These are phyloP conservation scores for Ophiostoma triangulosporum DNA, from an alignment of 2,329 filamentous ascomycete species.

Conservation along the genomic window DNA sequence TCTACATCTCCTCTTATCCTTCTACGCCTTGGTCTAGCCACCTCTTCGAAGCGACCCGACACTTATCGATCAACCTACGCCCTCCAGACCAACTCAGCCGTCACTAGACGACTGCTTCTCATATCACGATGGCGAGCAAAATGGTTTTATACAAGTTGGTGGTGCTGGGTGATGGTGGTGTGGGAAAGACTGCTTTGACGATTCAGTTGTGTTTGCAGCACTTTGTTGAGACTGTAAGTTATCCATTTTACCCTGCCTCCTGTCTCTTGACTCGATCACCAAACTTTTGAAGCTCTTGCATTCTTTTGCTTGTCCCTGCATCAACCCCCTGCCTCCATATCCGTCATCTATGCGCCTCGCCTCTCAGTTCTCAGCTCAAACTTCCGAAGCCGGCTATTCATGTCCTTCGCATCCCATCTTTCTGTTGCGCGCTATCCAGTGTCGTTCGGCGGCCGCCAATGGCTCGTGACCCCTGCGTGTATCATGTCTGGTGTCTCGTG, in stretches of 20 bases:
- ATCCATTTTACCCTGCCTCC: neutral
- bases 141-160: conserved; percentile 95
- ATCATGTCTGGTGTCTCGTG: too few relatives aligned
- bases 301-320: neutral
- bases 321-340: neutral
- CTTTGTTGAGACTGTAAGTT: conserved; percentile 75
- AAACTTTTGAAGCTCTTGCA: neutral
- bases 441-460: neutral
- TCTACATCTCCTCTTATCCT: neutral
- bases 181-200: conserved; percentile 85
- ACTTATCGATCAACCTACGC: neutral
- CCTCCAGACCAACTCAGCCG: conserved; percentile 4
- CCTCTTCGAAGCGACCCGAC: neutral
- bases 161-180: conserved; percentile 86
- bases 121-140: conserved; percentile 62
- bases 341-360: neutral
- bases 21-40: neutral
- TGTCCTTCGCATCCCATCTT: neutral
- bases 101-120: conserved; percentile 8
- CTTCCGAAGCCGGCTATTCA: neutral
- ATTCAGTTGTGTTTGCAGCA: conserved; percentile 97
- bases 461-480: too few relatives aligned
- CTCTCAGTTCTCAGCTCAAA: neutral
- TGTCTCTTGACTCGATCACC: neutral
- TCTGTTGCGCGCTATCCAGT: neutral